These are phyloP conservation scores for Diaporthe longicolla DNA, from an alignment of 2,329 filamentous ascomycete genomes.

Conservation along the genomic window DNA sequence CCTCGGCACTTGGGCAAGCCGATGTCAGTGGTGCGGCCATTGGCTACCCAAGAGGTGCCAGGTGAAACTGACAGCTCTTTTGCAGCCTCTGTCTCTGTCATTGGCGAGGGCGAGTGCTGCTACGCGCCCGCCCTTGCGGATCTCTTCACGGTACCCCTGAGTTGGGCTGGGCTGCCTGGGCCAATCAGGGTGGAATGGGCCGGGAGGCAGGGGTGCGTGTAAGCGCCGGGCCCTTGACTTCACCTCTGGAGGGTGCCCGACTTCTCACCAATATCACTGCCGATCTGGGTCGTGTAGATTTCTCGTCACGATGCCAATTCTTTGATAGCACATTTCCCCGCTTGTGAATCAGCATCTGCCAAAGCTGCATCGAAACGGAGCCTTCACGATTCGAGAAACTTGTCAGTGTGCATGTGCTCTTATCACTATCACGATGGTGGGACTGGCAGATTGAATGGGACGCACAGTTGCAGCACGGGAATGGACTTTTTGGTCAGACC, in stretches of 20 bases:
- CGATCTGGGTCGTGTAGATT: background rate
- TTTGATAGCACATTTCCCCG: background rate
- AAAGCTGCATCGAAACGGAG: background rate
- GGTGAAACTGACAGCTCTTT: conserved; percentile 30
- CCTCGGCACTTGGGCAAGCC: conserved; percentile 37
- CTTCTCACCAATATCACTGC: conserved; percentile 28
- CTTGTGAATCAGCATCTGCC: background rate
- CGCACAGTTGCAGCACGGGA: background rate
- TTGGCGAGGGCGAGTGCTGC: conserved; percentile 35
- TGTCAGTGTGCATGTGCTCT: background rate
- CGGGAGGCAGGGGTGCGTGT: conserved; percentile 15
- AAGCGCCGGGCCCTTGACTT: conserved; percentile 39
- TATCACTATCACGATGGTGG: background rate
- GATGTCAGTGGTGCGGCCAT: conserved; percentile 7
- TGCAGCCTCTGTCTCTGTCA: conserved; percentile 21
- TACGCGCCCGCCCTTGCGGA: conserved; percentile 41
- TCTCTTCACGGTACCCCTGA: conserved; percentile 38
- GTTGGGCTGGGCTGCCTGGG: conserved; percentile 17
- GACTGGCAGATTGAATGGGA: background rate
- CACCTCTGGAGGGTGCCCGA: background rate
- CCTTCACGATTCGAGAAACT: background rate
- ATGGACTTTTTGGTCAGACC: background rate
- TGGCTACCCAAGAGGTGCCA: conserved; percentile 30
- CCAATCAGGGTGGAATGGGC: conserved; percentile 24
- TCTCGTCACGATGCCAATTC: conserved; percentile 8